Evolutionary conservation across 257 asterid species (phyloP).

Genomic region (Apocynum venetum): DNA sequence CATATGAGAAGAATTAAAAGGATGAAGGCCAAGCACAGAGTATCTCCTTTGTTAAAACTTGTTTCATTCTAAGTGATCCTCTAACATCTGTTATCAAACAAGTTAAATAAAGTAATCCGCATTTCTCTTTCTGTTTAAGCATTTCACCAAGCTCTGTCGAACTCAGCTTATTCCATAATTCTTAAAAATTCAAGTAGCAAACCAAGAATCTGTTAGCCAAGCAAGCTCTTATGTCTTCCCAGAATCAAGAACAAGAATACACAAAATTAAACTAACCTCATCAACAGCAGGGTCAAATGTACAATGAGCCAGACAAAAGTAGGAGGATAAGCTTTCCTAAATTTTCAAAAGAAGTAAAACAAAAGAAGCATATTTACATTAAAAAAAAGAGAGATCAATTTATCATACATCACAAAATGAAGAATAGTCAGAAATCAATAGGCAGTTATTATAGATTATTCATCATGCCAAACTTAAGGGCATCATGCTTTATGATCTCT

Average conservation of each 20-base stretch:
- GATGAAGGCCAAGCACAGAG: not conserved
- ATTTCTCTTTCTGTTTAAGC: not conserved
- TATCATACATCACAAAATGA: not conserved
- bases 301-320: constrained; percentile 79
- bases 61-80: too few relatives aligned
- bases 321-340: constrained; percentile 72
- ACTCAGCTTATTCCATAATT: not conserved
- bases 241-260: not conserved
- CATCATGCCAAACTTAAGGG: constrained; percentile 74
- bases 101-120: too few relatives aligned
- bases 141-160: not conserved
- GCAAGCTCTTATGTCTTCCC: not conserved
- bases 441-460: constrained; percentile 70
- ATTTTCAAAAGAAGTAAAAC: constrained; percentile 18
- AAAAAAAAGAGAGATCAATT: not conserved
- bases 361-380: not conserved
- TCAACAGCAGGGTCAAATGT: constrained; percentile 81
- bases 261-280: constrained; percentile 47
- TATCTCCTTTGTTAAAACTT: too few relatives aligned
- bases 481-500: constrained; percentile 89
- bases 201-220: too few relatives aligned
- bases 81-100: too few relatives aligned
- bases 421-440: constrained; percentile 7
- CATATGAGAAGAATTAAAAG: not conserved
- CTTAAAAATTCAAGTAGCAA: not conserved